Evolutionary conservation across 495 filamentous ascomycete genomes (phyloP).

Genomic region (Barbatosphaeria neglecta): DNA sequence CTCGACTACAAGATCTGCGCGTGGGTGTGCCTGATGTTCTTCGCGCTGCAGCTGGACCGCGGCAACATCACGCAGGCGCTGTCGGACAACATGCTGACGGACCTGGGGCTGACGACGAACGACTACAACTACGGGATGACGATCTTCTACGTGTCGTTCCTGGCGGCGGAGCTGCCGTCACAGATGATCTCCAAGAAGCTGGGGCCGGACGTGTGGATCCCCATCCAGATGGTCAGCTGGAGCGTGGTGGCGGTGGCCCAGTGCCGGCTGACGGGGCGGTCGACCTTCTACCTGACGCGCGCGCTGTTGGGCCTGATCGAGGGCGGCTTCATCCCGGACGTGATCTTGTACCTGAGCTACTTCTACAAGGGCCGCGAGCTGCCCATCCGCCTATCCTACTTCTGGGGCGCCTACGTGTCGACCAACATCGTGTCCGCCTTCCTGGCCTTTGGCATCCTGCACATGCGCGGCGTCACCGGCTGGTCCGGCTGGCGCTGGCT

Average conservation of each 20-base stretch:
- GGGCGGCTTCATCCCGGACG: slow-evolving; percentile 49
- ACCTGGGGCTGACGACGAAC: slow-evolving; percentile 50
- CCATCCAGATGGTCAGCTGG: slow-evolving; percentile 66
- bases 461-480: slow-evolving; percentile 44
- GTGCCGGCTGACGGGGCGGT: slow-evolving; percentile 44
- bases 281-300: slow-evolving; percentile 47
- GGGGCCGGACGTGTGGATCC: slow-evolving; percentile 72
- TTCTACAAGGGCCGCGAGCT: slow-evolving; percentile 57
- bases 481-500: slow-evolving; percentile 62
- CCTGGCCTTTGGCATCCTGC: slow-evolving; percentile 56
- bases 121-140: slow-evolving; percentile 65
- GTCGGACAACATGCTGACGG: slow-evolving; percentile 57
- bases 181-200: slow-evolving; percentile 62
- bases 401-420: slow-evolving; percentile 48
- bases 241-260: slow-evolving; percentile 57
- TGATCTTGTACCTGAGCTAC: slow-evolving; percentile 46
- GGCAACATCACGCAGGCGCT: slow-evolving; percentile 61
- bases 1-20: slow-evolving; percentile 24
- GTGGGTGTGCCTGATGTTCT: slow-evolving; percentile 70
- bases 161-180: slow-evolving; percentile 60
- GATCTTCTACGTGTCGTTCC: slow-evolving; percentile 55
- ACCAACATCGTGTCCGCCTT: slow-evolving; percentile 49
- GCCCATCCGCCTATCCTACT: slow-evolving; percentile 51
- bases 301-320: slow-evolving; percentile 58
- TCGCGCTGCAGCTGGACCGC: slow-evolving; percentile 66